Evolutionary conservation across 2,329 filamentous ascomycete species (phyloP), one percentile per base, ranked within the genome.

Genomic region (Blastomyces gilchristii): DNA sequence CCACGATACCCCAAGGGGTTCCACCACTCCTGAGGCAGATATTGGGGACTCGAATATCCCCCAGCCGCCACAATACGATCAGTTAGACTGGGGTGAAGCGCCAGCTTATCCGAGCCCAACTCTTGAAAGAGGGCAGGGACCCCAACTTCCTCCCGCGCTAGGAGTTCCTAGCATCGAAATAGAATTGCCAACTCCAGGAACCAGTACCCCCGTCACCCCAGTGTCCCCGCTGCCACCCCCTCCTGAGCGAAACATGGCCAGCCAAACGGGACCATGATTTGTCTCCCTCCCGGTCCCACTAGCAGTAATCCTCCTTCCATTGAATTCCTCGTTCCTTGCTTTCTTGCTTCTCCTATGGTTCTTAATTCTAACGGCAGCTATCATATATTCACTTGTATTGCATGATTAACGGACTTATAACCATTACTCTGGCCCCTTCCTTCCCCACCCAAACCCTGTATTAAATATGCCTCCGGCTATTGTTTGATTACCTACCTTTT

Each of bases 51-150:
- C 68, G n/a, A 67, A 69, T 2, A 70, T 71, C 22, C 75, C 76
- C 8, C 73, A 72, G 2, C 77, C 77, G 49, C 77, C 77, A 3
- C 73, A 77, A 1, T 79, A 79, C 59, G 76, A 78, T 2, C 67
- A 74, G 34, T 64, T 77, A 37, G 72, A 76, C 34, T 77, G 76
- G 76, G 77, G 76, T 41, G 76, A 78, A 28, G 77, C 75, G 11
- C 77, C 77, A 12, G 71, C 75, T 0, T 79, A 79, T 63, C 68
- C 72, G 47, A 72, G 71, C 53, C 70, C 71, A 1, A 43, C 67
- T 2, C 39, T 64, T 1, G 69, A 70, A 28, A 64, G 64, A 53
- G 63, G 56, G 37, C 61, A 67, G 25, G 60, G 62, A 9, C 63
- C 64, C n/a, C 66, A 31, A 45, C 66, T 66, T 45, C 62, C 65